phyloP scores from a whole-genome alignment of 192 early-diverging fungal genomes.

The Entrophospora sp. region DNA sequence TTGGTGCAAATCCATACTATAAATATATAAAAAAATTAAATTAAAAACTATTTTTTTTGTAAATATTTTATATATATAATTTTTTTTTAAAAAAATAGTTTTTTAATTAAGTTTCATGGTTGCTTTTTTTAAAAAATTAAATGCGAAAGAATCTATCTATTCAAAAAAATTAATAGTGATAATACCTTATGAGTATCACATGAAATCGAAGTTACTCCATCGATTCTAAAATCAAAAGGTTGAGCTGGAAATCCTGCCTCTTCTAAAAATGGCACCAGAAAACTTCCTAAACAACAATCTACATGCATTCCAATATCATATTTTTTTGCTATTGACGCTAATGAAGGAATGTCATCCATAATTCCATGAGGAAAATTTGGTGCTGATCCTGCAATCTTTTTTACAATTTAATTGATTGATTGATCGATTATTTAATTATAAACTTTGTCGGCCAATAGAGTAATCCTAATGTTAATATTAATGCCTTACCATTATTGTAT shows the following conservation, averaged over 20 bases:
- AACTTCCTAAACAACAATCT: conserved; percentile 93
- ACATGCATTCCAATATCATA: conserved; percentile 85
- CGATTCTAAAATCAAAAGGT: conserved; percentile 79
- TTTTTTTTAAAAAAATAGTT: not conserved
- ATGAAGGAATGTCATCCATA: conserved; percentile 77
- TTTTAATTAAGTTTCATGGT: no score
- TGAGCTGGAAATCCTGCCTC: conserved; percentile 82
- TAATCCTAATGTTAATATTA: no score
- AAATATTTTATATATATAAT: not conserved
- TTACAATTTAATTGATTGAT: not conserved
- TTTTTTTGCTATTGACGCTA: conserved; percentile 71
- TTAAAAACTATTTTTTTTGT: not conserved
- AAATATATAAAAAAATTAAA: not conserved
- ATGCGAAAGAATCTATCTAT: not conserved
- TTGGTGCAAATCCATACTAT: conserved; percentile 93
- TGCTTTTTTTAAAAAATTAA: not conserved
- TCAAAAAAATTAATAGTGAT: no score
- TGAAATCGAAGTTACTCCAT: conserved; percentile 90
- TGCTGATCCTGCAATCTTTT: conserved; percentile 76
- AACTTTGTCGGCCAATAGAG: no score
- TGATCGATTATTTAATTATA: not conserved
- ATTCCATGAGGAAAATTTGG: conserved; percentile 92
- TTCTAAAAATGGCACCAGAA: conserved; percentile 89
- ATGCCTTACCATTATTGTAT: conserved; percentile 80
- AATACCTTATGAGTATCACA: conserved; percentile 89